Base-by-base conservation (phyloP, 352 stramenopile genomes). In the Thraustochytrium striatum region DNA sequence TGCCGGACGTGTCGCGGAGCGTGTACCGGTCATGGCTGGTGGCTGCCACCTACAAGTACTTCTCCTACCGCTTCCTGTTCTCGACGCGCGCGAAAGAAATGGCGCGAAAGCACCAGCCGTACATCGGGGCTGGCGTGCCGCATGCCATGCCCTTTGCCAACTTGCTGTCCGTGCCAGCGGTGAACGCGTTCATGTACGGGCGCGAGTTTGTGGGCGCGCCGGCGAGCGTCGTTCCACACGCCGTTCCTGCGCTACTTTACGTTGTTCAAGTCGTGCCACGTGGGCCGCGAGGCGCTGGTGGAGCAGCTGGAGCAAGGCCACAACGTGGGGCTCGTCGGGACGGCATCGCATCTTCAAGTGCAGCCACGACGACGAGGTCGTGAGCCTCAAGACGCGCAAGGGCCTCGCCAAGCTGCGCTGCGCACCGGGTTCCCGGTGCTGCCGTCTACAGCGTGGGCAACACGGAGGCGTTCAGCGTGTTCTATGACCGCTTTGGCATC, bases 361-460 rank as follows among this genome's bases (percentile, higher is more conserved):
- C 16, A 79, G 81, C 47, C 57, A 75, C 16, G 50, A 69, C 8
- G 58, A 79, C 43, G 69, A 85, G 44, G 59, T 82, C 13, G 65
- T 85, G 13, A 43, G 89, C 28, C 82, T 92, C 25, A 87, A 90
- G 81, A 85, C 86, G 69, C 86, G 88, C 58, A 90, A 87, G 69
- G 88, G 88, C 30, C 85, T 92, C 69, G 83, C 90, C 32, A 87
- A 87, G 30, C 79, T 92, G 88, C 87, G 9, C 79, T 92, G 8
- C 82, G 80, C 21, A 90, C 83, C 0, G 88, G 88, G 21, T 86
- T 83, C 32, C 78, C 85, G 1, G 39, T 92, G 16, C 86, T 92
- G 1, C 87, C 88, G 0, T 89, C 39, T 92, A 91, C 47, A 70
- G 69, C 9, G 89, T 92, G 83, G 88, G 88, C 47, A 89, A 92